Evolutionary conservation across 2,329 filamentous ascomycete species (phyloP).

Genomic region (Aspergillus tamarii): DNA sequence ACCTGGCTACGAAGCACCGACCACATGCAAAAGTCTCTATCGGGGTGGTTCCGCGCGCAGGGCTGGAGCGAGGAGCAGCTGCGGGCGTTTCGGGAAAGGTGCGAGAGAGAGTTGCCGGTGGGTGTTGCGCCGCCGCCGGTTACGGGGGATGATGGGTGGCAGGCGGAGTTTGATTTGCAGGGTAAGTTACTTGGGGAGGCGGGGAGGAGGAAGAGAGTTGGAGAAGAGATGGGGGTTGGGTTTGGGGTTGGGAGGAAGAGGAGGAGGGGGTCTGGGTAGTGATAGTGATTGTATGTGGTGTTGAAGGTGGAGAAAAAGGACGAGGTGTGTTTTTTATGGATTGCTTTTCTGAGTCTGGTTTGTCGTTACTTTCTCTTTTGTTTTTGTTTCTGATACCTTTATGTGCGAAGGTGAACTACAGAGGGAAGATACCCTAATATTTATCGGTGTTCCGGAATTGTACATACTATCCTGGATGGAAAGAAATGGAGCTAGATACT

Average conservation of each 20-base stretch:
- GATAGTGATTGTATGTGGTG: too few species aligned
- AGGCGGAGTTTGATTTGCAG: neutral
- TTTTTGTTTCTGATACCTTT: neutral
- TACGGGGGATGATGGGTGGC: neutral
- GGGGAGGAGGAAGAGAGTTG: neutral
- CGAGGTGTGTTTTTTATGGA: too few species aligned
- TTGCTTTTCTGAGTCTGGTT: neutral
- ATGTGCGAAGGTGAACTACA: neutral
- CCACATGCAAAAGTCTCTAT: neutral
- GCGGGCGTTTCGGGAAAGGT: neutral
- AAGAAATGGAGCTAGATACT: neutral
- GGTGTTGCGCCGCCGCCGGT: neutral
- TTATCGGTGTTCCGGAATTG: neutral
- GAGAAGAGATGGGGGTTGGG: neutral
- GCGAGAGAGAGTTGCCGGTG: neutral
- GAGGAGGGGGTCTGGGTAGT: too few species aligned
- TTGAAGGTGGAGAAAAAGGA: too few species aligned
- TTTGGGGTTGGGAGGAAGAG: too few species aligned
- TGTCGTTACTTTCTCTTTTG: neutral
- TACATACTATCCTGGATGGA: neutral
- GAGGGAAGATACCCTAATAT: neutral
- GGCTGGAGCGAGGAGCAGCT: neutral
- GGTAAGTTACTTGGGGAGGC: neutral
- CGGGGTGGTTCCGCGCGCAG: neutral
- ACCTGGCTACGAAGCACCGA: neutral